Base-by-base conservation (phyloP, 1,284 basidiomycete species). In the Pascua sp. region DNA sequence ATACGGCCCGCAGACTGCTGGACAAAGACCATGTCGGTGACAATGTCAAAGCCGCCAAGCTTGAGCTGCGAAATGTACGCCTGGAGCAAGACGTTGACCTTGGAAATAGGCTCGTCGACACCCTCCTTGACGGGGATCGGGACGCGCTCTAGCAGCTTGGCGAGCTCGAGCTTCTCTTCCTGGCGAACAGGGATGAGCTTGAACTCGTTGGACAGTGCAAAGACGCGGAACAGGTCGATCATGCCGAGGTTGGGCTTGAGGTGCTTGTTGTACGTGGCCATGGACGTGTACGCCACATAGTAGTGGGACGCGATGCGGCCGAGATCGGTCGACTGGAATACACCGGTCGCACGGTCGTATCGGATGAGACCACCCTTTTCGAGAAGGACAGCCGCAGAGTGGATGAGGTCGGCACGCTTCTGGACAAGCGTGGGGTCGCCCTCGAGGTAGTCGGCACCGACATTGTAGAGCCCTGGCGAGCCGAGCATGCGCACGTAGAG, bases 11-110 rank as follows among this genome's bases (percentile, higher is more conserved):
- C 91, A 2, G 90, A 93, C 71, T 94, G 91, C 65, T 91, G 89
- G 5, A 95, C 86, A 69, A 92, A 97, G 7, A 98, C 94, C 96
- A 98, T 98, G 75, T 98, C 95, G 1, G 95, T 92, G 15, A 98
- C 90, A 16, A 98, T 86, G 8, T 94, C 94, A 71, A 98, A 98
- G 79, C 91, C 93, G 60, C 95, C 90, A 2, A 98, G 83, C 77
- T 92, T 96, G 55, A 98, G 85, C 67, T 93, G 88, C 0, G 92
- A 97, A 65, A 98, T 93, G 77, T 90, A 98, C 0, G 95, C 87
- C 71, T 99, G 96, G 0, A 98, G 80, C 0, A 98, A 82, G 2
- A 98, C 93, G 67, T 98, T 98, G 78, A 98, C 91, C 80, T 99
- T 99, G 37, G 96, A 90, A 0, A 91, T 88, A 0, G 93, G 91